A percentile compares a stretch with the other conserved stretches of the same genome.
These are phyloP conservation scores for Rutstroemia sp. DNA, from an alignment of 2,329 filamentous ascomycete species.

Conservation along the genomic window DNA sequence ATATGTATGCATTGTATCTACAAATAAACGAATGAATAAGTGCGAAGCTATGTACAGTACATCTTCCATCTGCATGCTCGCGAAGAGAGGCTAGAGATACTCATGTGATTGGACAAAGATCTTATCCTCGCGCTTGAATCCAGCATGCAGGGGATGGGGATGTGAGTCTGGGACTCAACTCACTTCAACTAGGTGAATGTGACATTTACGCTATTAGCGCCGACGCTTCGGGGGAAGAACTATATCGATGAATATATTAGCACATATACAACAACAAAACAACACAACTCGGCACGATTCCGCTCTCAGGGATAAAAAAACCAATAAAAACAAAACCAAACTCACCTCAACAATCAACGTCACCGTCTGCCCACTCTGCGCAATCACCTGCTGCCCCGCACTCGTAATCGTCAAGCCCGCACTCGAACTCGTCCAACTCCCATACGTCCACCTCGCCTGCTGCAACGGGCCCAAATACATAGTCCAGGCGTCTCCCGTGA, in stretches of 20 bases:
- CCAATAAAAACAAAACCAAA: background rate
- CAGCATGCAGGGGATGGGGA: background rate
- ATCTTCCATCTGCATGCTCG: background rate
- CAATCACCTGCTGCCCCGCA: constrained; percentile 34
- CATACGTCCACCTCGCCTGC: constrained; percentile 41
- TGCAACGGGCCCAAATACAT: constrained; percentile 44
- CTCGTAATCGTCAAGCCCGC: constrained; percentile 39
- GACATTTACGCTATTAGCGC: constrained; percentile 40
- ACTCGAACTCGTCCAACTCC: constrained; percentile 42
- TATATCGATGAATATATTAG: constrained; percentile 20
- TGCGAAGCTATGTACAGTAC: background rate
- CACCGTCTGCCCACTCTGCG: background rate
- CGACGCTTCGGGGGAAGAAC: constrained; percentile 44
- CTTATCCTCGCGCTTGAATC: too few species aligned
- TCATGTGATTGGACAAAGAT: too few species aligned
- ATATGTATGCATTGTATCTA: background rate
- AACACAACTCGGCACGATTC: too few species aligned
- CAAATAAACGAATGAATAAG: background rate
- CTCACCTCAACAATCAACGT: constrained; percentile 39
- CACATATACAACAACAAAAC: too few species aligned
- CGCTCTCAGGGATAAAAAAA: too few species aligned
- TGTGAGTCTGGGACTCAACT: background rate
- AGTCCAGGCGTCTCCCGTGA: constrained; percentile 46
- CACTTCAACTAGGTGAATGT: constrained; percentile 28
- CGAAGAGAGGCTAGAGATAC: too few species aligned